These are phyloP conservation scores for Colletotrichum sp. DNA, from an alignment of 2,329 filamentous ascomycete species.

Conservation along the genomic window DNA sequence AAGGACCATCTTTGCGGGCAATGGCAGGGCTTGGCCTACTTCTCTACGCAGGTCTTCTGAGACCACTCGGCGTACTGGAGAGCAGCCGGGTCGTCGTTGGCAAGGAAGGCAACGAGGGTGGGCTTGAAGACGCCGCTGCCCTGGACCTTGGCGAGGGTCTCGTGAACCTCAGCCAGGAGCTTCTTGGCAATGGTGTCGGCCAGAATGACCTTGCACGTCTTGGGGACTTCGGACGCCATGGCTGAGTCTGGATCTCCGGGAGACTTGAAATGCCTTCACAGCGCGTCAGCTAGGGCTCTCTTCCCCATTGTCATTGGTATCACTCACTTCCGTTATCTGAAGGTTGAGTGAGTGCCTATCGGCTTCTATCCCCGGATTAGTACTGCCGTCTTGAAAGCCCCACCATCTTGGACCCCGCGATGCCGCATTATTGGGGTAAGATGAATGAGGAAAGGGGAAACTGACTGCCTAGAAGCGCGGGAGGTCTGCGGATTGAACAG, in stretches of 20 bases:
- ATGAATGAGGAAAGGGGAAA: not conserved
- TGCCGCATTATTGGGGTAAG: not conserved
- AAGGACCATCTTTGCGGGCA: not conserved
- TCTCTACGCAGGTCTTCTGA: conserved; percentile 92
- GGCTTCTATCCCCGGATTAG: conserved; percentile 14
- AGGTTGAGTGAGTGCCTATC: conserved; percentile 6
- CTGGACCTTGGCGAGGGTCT: conserved; percentile 74
- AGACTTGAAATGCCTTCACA: not conserved
- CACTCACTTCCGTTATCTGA: not conserved
- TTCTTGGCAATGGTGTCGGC: conserved; percentile 86
- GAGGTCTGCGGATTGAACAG: not conserved
- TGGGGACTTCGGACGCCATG: conserved; percentile 54
- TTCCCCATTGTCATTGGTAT: not conserved
- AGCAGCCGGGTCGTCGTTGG: conserved; percentile 89
- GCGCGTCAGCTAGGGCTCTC: not conserved
- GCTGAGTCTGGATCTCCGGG: not conserved
- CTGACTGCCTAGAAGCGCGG: not conserved
- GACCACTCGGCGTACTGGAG: conserved; percentile 97
- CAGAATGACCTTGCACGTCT: conserved; percentile 91
- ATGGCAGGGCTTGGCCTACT: conserved; percentile 65
- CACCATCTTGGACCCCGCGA: conserved; percentile 19
- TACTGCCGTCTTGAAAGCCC: conserved; percentile 10
- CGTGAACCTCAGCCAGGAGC: conserved; percentile 78
- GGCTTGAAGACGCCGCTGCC: conserved; percentile 63
- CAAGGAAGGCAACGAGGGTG: conserved; percentile 87